Base-by-base conservation (phyloP, 805 yeast genomes). In the Lipomyces mesembrius region DNA sequence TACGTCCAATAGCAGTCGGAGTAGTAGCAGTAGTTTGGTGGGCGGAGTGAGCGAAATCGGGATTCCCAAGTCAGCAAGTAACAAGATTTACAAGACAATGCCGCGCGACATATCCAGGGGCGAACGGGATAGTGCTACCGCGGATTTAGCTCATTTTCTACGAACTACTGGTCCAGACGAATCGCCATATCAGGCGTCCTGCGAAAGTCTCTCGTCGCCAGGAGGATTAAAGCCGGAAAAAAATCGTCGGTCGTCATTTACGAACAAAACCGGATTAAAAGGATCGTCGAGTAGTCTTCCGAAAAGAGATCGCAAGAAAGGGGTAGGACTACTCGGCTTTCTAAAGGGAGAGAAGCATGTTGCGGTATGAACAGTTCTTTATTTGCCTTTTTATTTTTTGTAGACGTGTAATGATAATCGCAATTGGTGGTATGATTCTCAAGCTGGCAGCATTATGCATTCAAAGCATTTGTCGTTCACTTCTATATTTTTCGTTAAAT, bases 31-130 rank as follows among this genome's bases (percentile, higher is more conserved):
- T 8, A 52, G 55, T 8, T 17, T 56, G 9, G 43, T 34, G 35
- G 59, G 59, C 11, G 59, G 14, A 14, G 59, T 56, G 12, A 56
- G 59, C 46, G 59, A 46, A 25, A 56, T 56, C 43, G 59, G 59
- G 25, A 32, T 32, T 4, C 59, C 59, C 5, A 27, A 46, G 59
- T 25, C 34, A 3, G 14, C 34, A 3, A 22, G 17, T 11, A n/a
- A 17, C 14, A n/a, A 9, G 7, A 6, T 52, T 5, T 17, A 43
- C 22, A 43, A 43, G 49, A 17, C 49, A 12, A 37, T 12, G 17
- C 22, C 49, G 22, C 22, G 49, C 49, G 49, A 43, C 22, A n/a
- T n/a, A n/a, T 2, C n/a, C 3, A 17, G 22, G 20, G 22, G 11
- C 49, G 11, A 43, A 43, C 49, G 20, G 11, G 11, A 43, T 0